Evolutionary conservation across 2,329 filamentous ascomycete species (phyloP).

Genomic region (Diplocarpon mali): DNA sequence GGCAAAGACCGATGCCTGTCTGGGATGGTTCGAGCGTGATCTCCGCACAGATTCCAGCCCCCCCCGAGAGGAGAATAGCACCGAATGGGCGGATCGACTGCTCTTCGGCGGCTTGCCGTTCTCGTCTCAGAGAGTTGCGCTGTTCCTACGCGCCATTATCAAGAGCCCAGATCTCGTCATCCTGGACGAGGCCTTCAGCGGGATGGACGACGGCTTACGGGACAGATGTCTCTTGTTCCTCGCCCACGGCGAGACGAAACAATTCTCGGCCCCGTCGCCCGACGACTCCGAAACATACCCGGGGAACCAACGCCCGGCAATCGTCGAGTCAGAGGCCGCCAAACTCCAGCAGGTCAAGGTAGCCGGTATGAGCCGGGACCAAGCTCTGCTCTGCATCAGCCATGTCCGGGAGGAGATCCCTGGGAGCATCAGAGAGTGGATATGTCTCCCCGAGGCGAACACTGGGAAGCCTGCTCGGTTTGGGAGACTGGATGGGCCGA

Average conservation of each 20-base stretch:
- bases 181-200: slow-evolving; percentile 78
- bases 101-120: slow-evolving; percentile 68
- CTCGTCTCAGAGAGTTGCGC: slow-evolving; percentile 69
- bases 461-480: slow-evolving; percentile 49
- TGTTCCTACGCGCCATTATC: slow-evolving; percentile 74
- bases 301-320: not conserved
- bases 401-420: slow-evolving; percentile 89
- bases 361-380: slow-evolving; percentile 52
- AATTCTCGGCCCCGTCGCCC: slow-evolving; percentile 18
- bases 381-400: slow-evolving; percentile 85
- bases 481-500: slow-evolving; percentile 50
- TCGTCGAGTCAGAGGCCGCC: slow-evolving; percentile 37
- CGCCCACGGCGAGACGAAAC: slow-evolving; percentile 46
- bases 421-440: slow-evolving; percentile 69
- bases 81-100: slow-evolving; percentile 54
- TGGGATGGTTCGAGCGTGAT: slow-evolving; percentile 70
- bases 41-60: slow-evolving; percentile 38
- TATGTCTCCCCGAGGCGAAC: slow-evolving; percentile 72
- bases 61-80: slow-evolving; percentile 1
- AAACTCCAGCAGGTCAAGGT: slow-evolving; percentile 39
- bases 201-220: slow-evolving; percentile 71
- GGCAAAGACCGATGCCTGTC: slow-evolving; percentile 52
- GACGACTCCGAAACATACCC: not conserved
- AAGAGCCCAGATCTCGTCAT: slow-evolving; percentile 75
- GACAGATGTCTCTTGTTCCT: slow-evolving; percentile 82